Conservation (phyloP, 2,329 filamentous ascomycete genomes). For the Fusarium piperis region DNA sequence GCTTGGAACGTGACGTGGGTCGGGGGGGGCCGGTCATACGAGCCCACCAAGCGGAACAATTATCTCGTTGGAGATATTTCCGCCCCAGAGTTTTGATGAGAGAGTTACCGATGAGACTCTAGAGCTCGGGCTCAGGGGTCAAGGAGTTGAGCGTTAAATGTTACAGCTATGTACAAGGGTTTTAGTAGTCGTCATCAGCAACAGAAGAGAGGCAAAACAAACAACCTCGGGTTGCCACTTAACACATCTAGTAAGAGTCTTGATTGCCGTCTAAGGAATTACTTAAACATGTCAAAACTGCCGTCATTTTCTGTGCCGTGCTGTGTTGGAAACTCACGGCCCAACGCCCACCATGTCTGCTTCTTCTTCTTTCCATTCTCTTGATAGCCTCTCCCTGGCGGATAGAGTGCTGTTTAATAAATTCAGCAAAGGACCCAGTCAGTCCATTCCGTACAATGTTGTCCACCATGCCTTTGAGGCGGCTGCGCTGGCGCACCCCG, state of each 20-base stretch:
- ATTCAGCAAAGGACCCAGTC: slow-evolving; percentile 20
- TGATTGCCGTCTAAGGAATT: background rate
- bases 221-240: background rate
- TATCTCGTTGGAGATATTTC: background rate
- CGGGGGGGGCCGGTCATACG: background rate
- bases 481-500: slow-evolving; percentile 28
- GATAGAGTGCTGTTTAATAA: slow-evolving; percentile 28
- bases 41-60: background rate
- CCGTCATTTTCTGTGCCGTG: background rate
- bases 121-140: background rate
- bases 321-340: background rate
- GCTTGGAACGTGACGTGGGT: background rate
- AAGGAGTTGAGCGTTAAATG: background rate
- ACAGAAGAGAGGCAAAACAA: background rate
- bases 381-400: slow-evolving; percentile 24
- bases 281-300: background rate
- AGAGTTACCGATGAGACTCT: background rate
- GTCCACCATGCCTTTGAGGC: slow-evolving; percentile 31
- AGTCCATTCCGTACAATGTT: slow-evolving; percentile 22
- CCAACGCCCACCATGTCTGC: slow-evolving; percentile 12
- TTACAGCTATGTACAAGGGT: background rate
- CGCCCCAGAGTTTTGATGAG: background rate
- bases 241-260: background rate
- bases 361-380: slow-evolving; percentile 19
- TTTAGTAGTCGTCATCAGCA: background rate